Percentiles rank a stretch among this genome's conserved stretches.
Evolutionary conservation across 2,329 filamentous ascomycete species (phyloP).

Genomic region (Dothideomycetes sp.): DNA sequence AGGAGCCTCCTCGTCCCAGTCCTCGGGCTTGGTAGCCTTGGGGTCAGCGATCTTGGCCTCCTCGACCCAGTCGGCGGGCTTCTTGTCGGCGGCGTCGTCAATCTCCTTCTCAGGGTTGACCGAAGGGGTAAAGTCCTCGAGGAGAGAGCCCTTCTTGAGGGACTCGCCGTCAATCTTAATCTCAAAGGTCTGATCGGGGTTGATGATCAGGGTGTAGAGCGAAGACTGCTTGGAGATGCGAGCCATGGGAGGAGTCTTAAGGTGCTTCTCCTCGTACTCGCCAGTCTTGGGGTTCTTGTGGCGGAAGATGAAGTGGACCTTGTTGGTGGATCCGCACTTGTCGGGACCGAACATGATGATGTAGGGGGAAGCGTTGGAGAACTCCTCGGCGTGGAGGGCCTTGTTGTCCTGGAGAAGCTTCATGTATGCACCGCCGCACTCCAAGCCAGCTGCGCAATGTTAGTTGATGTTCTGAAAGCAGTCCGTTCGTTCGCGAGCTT

Average conservation of each 20-base stretch:
- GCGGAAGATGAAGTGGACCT: conserved; percentile 96
- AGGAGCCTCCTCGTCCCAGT: conserved; percentile 98
- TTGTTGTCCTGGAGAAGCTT: conserved; percentile 98
- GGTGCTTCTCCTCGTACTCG: conserved; percentile 99
- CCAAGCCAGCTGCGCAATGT: conserved; percentile 61
- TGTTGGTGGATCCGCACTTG: conserved; percentile 98
- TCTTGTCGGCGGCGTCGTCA: conserved; percentile 83
- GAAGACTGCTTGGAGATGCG: conserved; percentile 84
- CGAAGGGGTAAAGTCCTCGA: conserved; percentile 86
- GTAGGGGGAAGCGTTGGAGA: conserved; percentile 93
- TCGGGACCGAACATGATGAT: conserved; percentile 99
- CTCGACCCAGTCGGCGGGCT: conserved; percentile 95
- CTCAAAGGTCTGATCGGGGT: conserved; percentile 89
- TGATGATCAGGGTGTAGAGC: conserved; percentile 93
- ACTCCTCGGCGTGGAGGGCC: conserved; percentile 92
- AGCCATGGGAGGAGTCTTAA: conserved; percentile 70
- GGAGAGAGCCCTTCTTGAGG: conserved; percentile 78
- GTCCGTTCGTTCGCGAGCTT: no score
- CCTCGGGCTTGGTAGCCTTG: conserved; percentile 88
- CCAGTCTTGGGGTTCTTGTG: conserved; percentile 99
- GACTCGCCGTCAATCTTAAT: conserved; percentile 86
- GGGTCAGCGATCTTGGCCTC: conserved; percentile 84
- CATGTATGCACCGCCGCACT: conserved; percentile 97
- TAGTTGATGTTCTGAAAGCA: no score
- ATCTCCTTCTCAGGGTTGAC: conserved; percentile 95